phyloP scores from a whole-genome alignment of 2,329 filamentous ascomycete species.

The Botrytis tulipae region DNA sequence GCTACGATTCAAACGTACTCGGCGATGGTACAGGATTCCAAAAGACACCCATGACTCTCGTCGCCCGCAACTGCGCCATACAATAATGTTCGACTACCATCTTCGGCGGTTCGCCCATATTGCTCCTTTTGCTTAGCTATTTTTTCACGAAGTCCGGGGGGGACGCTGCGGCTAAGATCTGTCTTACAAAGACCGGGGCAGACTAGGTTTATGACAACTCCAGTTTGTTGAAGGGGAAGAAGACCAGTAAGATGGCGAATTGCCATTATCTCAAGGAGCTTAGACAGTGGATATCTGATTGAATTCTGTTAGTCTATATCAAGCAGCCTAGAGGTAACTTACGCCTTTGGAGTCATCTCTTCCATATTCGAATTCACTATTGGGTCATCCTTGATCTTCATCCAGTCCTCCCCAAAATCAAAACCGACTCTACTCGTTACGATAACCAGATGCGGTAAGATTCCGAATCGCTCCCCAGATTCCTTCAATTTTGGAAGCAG shows the following conservation, averaged over 20 bases:
- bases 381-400: slow-evolving; percentile 27
- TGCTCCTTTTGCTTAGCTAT: slow-evolving; percentile 22
- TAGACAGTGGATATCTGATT: slow-evolving; percentile 35
- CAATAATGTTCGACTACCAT: slow-evolving; percentile 37
- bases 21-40: slow-evolving; percentile 21
- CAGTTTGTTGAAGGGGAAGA: slow-evolving; percentile 30
- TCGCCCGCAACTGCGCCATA: slow-evolving; percentile 33
- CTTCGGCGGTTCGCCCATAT: slow-evolving; percentile 35
- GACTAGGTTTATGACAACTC: slow-evolving; percentile 35
- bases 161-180: slow-evolving; percentile 31
- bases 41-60: slow-evolving; percentile 33
- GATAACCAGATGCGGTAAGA: slow-evolving; percentile 29
- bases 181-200: slow-evolving; percentile 38
- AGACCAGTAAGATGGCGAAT: slow-evolving; percentile 31
- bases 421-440: slow-evolving; percentile 29
- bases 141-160: slow-evolving; percentile 19
- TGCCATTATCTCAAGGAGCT: slow-evolving; percentile 32
- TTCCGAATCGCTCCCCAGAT: slow-evolving; percentile 23
- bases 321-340: background rate
- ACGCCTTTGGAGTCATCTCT: slow-evolving; percentile 19
- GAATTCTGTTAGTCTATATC: slow-evolving; percentile 15
- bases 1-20: slow-evolving; percentile 20
- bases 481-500: slow-evolving; percentile 33
- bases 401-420: slow-evolving; percentile 23
- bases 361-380: slow-evolving; percentile 1